phyloP scores from a whole-genome alignment of 2,329 filamentous ascomycete genomes.

The Tolypocladium inflatum region DNA sequence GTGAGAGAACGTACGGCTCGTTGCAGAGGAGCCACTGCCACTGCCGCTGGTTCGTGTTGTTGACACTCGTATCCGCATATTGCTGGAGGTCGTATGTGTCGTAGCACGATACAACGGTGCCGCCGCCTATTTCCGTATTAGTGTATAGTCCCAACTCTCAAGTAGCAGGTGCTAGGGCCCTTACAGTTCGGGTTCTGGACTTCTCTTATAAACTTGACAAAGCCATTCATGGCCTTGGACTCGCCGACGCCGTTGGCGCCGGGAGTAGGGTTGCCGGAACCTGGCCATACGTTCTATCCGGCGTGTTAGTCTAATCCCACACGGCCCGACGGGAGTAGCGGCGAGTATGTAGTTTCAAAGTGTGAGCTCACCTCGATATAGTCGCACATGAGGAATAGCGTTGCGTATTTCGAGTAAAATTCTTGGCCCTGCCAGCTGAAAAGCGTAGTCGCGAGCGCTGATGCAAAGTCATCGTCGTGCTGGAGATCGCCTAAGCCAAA shows the following conservation, averaged over 20 bases:
- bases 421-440: constrained; percentile 25
- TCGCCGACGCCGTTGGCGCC: constrained; percentile 38
- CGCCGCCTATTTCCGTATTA: constrained; percentile 26
- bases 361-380: constrained; percentile 12
- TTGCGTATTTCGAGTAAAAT: constrained; percentile 21
- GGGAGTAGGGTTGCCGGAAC: constrained; percentile 4
- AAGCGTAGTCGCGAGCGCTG: constrained; percentile 16
- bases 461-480: constrained; percentile 38
- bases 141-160: too few species aligned
- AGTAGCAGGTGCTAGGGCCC: constrained; percentile 7
- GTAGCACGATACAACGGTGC: constrained; percentile 16
- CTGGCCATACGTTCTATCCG: constrained; percentile 9
- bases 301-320: not conserved
- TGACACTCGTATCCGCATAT: constrained; percentile 37
- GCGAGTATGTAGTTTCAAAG: not conserved
- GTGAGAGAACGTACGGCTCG: constrained; percentile 42
- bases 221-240: constrained; percentile 42
- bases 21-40: constrained; percentile 56
- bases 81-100: constrained; percentile 17
- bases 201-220: constrained; percentile 41
- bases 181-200: constrained; percentile 36
- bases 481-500: constrained; percentile 32
- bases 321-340: not conserved
- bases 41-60: constrained; percentile 39
- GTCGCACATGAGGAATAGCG: constrained; percentile 27